These are phyloP conservation scores for Gilbertella persicaria DNA, from an alignment of 371 early-diverging fungal species.

Conservation along the genomic window DNA sequence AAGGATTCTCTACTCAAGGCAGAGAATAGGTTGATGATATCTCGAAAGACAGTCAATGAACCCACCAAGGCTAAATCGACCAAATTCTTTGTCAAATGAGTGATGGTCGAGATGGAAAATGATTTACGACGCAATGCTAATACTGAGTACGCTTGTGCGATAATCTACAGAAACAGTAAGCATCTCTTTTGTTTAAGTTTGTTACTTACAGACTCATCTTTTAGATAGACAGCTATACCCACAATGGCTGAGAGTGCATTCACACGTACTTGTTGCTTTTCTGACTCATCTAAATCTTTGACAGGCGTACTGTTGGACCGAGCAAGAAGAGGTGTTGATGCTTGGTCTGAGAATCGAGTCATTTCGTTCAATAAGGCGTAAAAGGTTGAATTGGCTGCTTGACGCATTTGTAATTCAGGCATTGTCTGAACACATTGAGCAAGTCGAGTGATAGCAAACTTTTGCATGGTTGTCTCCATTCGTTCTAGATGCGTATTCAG, in stretches of 20 bases:
- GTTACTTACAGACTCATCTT: slow-evolving; percentile 56
- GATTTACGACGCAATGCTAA: slow-evolving; percentile 51
- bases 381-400: slow-evolving; percentile 56
- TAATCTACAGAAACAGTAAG: slow-evolving; percentile 31
- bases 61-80: slow-evolving; percentile 57
- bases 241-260: slow-evolving; percentile 65
- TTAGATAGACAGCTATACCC: slow-evolving; percentile 66
- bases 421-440: slow-evolving; percentile 59
- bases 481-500: slow-evolving; percentile 25
- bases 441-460: slow-evolving; percentile 57
- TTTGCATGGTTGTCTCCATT: slow-evolving; percentile 40
- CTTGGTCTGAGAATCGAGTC: slow-evolving; percentile 32
- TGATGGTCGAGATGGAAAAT: slow-evolving; percentile 40
- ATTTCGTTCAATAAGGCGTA: slow-evolving; percentile 58
- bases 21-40: slow-evolving; percentile 58
- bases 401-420: slow-evolving; percentile 37
- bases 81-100: slow-evolving; percentile 46
- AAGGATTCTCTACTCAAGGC: slow-evolving; percentile 47
- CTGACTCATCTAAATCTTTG: slow-evolving; percentile 39
- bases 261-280: slow-evolving; percentile 55
- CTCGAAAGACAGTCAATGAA: slow-evolving; percentile 47
- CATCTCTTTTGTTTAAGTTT: not conserved
- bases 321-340: slow-evolving; percentile 14
- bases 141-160: slow-evolving; percentile 55
- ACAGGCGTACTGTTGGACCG: slow-evolving; percentile 18